Conservation (phyloP, 768 basidiomycete species). For the Serendipita sp. region DNA sequence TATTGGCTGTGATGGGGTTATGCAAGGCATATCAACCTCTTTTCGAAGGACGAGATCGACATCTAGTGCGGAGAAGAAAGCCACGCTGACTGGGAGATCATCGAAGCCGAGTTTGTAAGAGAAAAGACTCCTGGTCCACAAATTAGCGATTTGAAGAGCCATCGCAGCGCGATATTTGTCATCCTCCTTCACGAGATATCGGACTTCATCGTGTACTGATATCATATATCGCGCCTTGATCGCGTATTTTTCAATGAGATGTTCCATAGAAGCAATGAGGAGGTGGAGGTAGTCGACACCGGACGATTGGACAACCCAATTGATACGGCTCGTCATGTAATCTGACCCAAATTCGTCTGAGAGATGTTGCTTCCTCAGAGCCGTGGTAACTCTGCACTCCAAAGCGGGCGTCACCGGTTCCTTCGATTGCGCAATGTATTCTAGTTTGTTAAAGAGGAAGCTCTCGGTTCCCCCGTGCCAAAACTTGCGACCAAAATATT, state of each 20-base stretch:
- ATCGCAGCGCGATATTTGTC: constrained; percentile 84
- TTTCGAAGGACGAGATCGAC: constrained; percentile 82
- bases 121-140: constrained; percentile 88
- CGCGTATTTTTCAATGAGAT: constrained; percentile 61
- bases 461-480: constrained; percentile 97
- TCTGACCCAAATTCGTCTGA: constrained; percentile 66
- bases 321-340: constrained; percentile 92
- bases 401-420: constrained; percentile 82
- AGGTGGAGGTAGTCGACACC: constrained; percentile 97
- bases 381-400: constrained; percentile 84
- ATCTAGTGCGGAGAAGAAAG: constrained; percentile 95
- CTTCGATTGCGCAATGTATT: constrained; percentile 80
- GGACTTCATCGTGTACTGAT: constrained; percentile 92
- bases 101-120: constrained; percentile 90
- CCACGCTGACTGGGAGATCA: constrained; percentile 85
- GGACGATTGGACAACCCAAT: constrained; percentile 98
- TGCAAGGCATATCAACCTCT: constrained; percentile 90
- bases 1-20: constrained; percentile 78
- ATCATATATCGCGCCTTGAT: constrained; percentile 88
- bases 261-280: constrained; percentile 86
- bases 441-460: constrained; percentile 94
- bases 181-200: constrained; percentile 78
- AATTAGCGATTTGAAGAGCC: constrained; percentile 85
- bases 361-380: constrained; percentile 79
- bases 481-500: constrained; percentile 67